Evolutionary conservation across 1,284 basidiomycete species (phyloP).

Genomic region (Ceratobasidium sp.): DNA sequence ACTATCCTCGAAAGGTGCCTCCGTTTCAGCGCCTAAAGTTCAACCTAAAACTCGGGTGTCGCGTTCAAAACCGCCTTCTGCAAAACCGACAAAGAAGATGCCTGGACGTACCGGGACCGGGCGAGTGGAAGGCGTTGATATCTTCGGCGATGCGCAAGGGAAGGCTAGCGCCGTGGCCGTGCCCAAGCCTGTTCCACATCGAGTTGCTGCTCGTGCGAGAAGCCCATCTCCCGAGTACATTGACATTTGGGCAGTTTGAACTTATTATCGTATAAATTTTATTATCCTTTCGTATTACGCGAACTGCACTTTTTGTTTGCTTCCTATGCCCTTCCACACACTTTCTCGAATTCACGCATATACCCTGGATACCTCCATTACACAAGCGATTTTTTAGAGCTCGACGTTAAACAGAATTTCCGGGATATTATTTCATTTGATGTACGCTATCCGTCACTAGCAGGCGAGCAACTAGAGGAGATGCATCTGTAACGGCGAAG

Average conservation of each 20-base stretch:
- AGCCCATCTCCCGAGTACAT: conserved; percentile 36
- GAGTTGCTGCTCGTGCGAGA: neutral
- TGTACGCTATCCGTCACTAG: no score
- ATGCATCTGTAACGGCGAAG: no score
- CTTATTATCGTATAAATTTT: neutral
- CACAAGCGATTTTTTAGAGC: no score
- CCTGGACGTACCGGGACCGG: neutral
- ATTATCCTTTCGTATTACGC: neutral
- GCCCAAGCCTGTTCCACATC: neutral
- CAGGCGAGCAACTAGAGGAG: no score
- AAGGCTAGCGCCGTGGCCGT: neutral
- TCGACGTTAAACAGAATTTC: no score
- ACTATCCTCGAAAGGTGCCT: neutral
- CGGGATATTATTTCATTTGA: no score
- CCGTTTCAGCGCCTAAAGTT: neutral
- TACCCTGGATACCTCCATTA: no score
- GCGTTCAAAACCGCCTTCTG: neutral
- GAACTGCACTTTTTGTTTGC: neutral
- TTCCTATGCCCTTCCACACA: neutral
- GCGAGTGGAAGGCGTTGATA: neutral
- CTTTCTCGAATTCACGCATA: no score
- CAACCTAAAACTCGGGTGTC: neutral
- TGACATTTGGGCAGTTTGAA: conserved; percentile 13
- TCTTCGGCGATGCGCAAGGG: neutral
- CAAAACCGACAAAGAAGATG: neutral